A percentile compares a stretch with the other conserved stretches of the same genome.
These are phyloP conservation scores for Pleurotus platypus DNA, from an alignment of 768 basidiomycete species.

Conservation along the genomic window DNA sequence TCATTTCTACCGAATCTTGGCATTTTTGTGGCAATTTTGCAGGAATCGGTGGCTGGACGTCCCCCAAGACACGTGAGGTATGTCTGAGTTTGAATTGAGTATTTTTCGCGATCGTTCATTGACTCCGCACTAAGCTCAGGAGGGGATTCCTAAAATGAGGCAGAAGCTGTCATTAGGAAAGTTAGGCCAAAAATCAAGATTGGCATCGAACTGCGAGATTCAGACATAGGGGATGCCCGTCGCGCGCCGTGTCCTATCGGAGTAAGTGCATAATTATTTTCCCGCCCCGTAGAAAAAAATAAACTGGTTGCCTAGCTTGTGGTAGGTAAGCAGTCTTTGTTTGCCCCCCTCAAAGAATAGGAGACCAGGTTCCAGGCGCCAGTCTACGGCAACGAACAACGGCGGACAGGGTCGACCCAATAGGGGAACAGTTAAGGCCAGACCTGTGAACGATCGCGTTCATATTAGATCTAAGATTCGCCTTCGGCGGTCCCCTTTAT, in stretches of 20 bases:
- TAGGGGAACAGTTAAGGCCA: conserved; percentile 4
- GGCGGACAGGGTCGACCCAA: conserved; percentile 5
- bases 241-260: neutral
- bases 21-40: neutral
- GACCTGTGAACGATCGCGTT: conserved; percentile 9
- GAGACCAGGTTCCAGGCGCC: neutral
- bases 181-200: neutral
- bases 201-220: conserved; percentile 3
- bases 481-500: conserved; percentile 29
- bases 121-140: conserved; percentile 6
- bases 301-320: too few species aligned
- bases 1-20: conserved; percentile 6
- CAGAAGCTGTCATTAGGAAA: conserved; percentile 1
- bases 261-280: too few species aligned
- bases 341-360: neutral
- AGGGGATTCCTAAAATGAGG: conserved; percentile 4
- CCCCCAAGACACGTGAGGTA: conserved; percentile 6
- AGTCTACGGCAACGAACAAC: conserved; percentile 1
- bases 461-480: conserved; percentile 10
- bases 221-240: neutral
- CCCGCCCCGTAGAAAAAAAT: too few species aligned
- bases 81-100: conserved; percentile 5
- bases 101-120: conserved; percentile 4
- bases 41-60: conserved; percentile 1
- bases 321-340: too few species aligned